Evolutionary conservation across 2,329 filamentous ascomycete genomes (phyloP).

Genomic region (Botrytis squamosa): DNA sequence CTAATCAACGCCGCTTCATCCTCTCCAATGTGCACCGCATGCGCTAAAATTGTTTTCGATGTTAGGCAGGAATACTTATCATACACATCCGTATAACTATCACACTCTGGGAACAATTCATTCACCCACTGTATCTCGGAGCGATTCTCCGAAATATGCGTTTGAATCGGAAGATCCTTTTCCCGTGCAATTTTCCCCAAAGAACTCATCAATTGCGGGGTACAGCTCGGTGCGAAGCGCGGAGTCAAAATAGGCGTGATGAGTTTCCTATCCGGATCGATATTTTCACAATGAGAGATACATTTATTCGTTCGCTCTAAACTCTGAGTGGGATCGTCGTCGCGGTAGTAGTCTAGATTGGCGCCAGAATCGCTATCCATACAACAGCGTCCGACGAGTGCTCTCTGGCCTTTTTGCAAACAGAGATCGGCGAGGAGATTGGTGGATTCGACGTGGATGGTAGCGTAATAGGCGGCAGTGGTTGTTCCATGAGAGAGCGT

Average conservation of each 20-base stretch:
- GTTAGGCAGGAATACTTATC: conserved; percentile 69
- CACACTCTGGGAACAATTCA: conserved; percentile 62
- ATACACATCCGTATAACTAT: conserved; percentile 75
- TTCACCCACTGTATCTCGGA: conserved; percentile 71
- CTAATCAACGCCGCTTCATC: conserved; percentile 61
- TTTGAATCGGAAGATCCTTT: conserved; percentile 71
- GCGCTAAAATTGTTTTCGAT: conserved; percentile 75
- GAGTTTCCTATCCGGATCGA: conserved; percentile 65
- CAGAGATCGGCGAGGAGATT: conserved; percentile 88
- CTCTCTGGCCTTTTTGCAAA: conserved; percentile 75
- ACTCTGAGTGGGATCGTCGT: conserved; percentile 61
- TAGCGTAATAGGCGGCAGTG: conserved; percentile 92
- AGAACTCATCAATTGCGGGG: conserved; percentile 54
- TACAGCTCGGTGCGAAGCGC: conserved; percentile 65
- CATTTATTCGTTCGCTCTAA: conserved; percentile 56
- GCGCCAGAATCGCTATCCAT: conserved; percentile 71
- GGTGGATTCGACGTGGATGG: conserved; percentile 81
- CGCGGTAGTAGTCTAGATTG: conserved; percentile 72
- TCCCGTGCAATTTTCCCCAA: conserved; percentile 65
- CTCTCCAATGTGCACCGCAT: conserved; percentile 73
- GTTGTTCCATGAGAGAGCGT: conserved; percentile 91
- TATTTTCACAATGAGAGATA: conserved; percentile 62
- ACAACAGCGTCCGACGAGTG: conserved; percentile 90
- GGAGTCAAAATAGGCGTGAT: conserved; percentile 79
- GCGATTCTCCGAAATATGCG: conserved; percentile 83